Evolutionary conservation across 2,329 filamentous ascomycete genomes (phyloP).

Genomic region (Penicillium frequentans): DNA sequence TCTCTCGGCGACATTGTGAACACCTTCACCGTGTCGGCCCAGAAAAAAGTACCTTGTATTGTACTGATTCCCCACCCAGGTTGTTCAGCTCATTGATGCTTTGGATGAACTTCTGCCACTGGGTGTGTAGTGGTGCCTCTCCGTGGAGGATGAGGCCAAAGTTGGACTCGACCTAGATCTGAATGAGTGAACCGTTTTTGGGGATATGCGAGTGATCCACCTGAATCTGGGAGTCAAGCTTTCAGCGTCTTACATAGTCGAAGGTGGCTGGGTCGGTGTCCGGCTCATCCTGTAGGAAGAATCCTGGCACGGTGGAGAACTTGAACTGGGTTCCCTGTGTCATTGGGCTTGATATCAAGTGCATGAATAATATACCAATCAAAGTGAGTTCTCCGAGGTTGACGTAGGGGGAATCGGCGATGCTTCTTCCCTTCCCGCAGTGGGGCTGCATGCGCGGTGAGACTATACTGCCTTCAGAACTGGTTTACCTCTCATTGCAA

Average conservation of each 20-base stretch:
- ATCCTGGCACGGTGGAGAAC: slow-evolving; percentile 47
- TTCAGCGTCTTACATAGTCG: slow-evolving; percentile 45
- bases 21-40: slow-evolving; percentile 62
- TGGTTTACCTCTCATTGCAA: background rate
- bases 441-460: background rate
- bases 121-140: slow-evolving; percentile 45
- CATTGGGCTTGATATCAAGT: slow-evolving; percentile 11
- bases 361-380: background rate
- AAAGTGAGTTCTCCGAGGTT: background rate
- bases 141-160: slow-evolving; percentile 51
- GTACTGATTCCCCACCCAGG: slow-evolving; percentile 35
- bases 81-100: slow-evolving; percentile 50
- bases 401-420: background rate
- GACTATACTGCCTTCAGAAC: background rate
- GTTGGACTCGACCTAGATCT: slow-evolving; percentile 37
- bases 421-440: background rate
- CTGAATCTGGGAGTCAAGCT: background rate
- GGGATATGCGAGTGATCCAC: background rate
- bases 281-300: slow-evolving; percentile 54
- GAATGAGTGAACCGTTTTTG: slow-evolving; percentile 1
- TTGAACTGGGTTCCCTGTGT: slow-evolving; percentile 20
- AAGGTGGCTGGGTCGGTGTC: slow-evolving; percentile 48
- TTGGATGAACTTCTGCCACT: slow-evolving; percentile 56
- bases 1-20: slow-evolving; percentile 61
- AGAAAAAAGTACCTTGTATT: slow-evolving; percentile 60